Evolutionary conservation across 2,329 filamentous ascomycete species (phyloP), one percentile per base, ranked within the genome.

Genomic region (Penicillium psychrosexuale): DNA sequence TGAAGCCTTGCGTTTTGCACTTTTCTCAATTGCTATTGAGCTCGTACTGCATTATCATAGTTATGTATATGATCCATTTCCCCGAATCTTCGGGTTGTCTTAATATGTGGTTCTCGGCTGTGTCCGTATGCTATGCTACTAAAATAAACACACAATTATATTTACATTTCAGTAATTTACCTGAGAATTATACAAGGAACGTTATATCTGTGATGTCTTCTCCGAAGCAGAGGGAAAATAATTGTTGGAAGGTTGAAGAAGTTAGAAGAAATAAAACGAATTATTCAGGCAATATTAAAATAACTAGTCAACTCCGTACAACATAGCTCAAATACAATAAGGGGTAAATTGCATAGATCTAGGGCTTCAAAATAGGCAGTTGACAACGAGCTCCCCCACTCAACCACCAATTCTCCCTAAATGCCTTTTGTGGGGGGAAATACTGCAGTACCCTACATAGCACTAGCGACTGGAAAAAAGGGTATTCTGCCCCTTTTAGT

Each of bases 301-400:
- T 24, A 5, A 24, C 19, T 24, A 24, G 22, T 24, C 22, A 24
- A 24, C 4, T 24, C 19, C 19, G 19, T 22, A 22, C 19, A 3
- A 24, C 22, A 6, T 24, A 24, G 22, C 22, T 24, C 22, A 24
- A 24, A 17, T 19, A 19, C 8, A 27, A 15, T 13, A 28, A 42
- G 36, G 47, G 47, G 37, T 42, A 49, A 42, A 33, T 33, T 17
- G 34, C 19, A 22, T 27, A 9, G 28, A 30, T 40, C 17, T 27
- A 28, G n/a, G 22, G n/a, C 5, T 37, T 31, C 40, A 34, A 40
- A 47, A 40, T 22, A 28, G 45, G 50, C 34, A 53, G 44, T 53
- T 53, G 43, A 47, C 50, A 40, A 33, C 50, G 43, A 51, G 50
- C n/a, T 12, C 8, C 28, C 48, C 48, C 8, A 19, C n/a, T 15